These are phyloP conservation scores for Sphagnurus paluster DNA, from an alignment of 1,284 basidiomycete genomes.

Conservation along the genomic window DNA sequence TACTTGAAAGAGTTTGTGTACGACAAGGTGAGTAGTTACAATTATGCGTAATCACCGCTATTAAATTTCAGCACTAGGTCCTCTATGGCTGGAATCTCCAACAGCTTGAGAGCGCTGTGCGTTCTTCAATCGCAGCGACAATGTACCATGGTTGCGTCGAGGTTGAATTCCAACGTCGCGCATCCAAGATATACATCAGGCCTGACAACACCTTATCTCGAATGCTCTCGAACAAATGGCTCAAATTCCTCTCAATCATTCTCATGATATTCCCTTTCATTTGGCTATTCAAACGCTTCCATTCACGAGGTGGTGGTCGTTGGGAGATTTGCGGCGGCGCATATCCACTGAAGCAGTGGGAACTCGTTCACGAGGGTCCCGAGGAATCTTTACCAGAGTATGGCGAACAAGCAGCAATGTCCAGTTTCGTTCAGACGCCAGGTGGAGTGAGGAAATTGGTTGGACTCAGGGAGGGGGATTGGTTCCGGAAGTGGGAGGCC, in stretches of 20 bases:
- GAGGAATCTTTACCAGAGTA: constrained; percentile 6
- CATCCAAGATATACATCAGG: constrained; percentile 54
- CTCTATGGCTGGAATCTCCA: constrained; percentile 64
- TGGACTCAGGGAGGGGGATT: constrained; percentile 71
- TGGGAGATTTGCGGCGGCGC: constrained; percentile 73
- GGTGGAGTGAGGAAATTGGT: constrained; percentile 37
- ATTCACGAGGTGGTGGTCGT: constrained; percentile 56
- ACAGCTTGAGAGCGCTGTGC: constrained; percentile 53
- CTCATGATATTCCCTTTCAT: constrained; percentile 71
- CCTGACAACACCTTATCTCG: constrained; percentile 62
- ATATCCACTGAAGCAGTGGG: constrained; percentile 57
- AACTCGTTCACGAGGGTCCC: constrained; percentile 24
- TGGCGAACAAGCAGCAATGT: constrained; percentile 17
- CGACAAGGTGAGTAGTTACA: constrained; percentile 42
- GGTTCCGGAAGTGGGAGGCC: constrained; percentile 76
- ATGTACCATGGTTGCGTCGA: constrained; percentile 53
- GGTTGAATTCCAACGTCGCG: constrained; percentile 47
- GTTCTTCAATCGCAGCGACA: constrained; percentile 48
- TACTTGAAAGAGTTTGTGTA: constrained; percentile 68
- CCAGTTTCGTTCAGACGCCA: constrained; percentile 29
- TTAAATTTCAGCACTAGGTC: constrained; percentile 33
- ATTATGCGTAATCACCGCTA: neutral
- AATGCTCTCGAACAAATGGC: constrained; percentile 62
- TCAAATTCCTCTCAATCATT: constrained; percentile 64
- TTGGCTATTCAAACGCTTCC: constrained; percentile 70